Percentiles rank a stretch among this genome's conserved stretches.
phyloP scores from a whole-genome alignment of 1,284 basidiomycete species.

The Tetrapyrgos nigripes region DNA sequence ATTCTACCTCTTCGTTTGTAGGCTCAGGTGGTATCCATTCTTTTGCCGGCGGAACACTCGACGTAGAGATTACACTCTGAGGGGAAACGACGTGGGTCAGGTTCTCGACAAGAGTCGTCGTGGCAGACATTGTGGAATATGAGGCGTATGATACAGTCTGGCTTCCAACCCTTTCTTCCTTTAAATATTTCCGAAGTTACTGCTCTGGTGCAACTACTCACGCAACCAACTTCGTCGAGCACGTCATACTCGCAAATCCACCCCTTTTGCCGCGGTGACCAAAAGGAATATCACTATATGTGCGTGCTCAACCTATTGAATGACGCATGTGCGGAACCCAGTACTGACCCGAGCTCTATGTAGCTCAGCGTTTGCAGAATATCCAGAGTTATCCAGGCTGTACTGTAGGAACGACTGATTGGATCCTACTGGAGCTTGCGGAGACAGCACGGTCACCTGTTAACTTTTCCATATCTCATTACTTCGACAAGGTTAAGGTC shows the following conservation, averaged over 20 bases:
- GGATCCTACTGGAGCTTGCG: too few species aligned
- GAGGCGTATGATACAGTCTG: background rate
- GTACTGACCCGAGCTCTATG: too few species aligned
- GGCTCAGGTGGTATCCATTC: conserved; percentile 31
- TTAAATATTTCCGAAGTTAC: background rate
- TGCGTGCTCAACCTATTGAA: too few species aligned
- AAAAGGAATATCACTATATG: too few species aligned
- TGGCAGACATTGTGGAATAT: conserved; percentile 5
- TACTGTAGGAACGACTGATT: too few species aligned
- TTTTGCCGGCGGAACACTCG: conserved; percentile 10
- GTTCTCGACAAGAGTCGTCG: conserved; percentile 1
- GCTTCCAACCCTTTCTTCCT: background rate
- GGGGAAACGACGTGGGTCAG: background rate
- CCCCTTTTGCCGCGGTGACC: background rate
- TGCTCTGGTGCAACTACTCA: background rate
- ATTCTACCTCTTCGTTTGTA: conserved; percentile 36
- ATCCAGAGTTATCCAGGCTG: too few species aligned
- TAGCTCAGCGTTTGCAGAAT: too few species aligned
- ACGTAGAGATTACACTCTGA: background rate
- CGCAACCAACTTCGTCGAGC: background rate
- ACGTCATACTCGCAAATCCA: background rate
- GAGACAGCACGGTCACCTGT: too few species aligned
- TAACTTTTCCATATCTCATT: too few species aligned
- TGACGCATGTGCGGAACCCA: too few species aligned
- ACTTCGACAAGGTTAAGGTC: too few species aligned